phyloP scores from a whole-genome alignment of 768 basidiomycete species.

The Pleurotus giganteus region DNA sequence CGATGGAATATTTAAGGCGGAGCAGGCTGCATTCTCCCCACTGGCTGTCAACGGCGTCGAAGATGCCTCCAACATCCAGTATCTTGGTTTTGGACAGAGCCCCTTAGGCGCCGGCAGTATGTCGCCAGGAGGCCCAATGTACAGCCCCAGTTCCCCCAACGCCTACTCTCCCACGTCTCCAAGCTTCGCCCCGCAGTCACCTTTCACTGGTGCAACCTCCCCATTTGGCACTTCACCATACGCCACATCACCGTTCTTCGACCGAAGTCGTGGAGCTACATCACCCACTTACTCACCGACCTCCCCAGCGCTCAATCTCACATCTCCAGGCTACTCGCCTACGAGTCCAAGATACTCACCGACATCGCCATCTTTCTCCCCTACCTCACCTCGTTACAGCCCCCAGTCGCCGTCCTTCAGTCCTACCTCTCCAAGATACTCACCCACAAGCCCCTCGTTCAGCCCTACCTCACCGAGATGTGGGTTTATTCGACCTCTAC shows the following conservation, averaged over 20 bases:
- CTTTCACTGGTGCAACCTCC: conserved; percentile 79
- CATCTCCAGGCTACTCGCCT: conserved; percentile 82
- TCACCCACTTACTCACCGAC: conserved; percentile 90
- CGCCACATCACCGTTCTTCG: conserved; percentile 83
- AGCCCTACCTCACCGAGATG: conserved; percentile 92
- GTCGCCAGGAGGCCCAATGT: conserved; percentile 86
- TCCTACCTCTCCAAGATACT: conserved; percentile 87
- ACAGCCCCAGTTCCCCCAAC: conserved; percentile 90
- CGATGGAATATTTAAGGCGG: conserved; percentile 74
- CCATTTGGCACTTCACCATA: conserved; percentile 81
- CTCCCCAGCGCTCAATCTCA: conserved; percentile 77
- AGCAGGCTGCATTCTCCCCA: conserved; percentile 92
- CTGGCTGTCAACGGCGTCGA: conserved; percentile 85
- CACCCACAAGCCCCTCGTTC: conserved; percentile 88
- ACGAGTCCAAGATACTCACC: conserved; percentile 87
- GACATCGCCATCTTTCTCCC: conserved; percentile 82
- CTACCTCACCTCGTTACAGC: conserved; percentile 81
- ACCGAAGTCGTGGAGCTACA: conserved; percentile 55
- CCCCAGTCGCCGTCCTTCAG: conserved; percentile 90
- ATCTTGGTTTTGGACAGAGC: conserved; percentile 79
- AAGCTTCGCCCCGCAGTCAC: conserved; percentile 77
- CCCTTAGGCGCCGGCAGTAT: conserved; percentile 81
- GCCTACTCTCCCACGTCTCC: conserved; percentile 89
- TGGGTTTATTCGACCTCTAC: conserved; percentile 36
- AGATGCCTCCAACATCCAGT: conserved; percentile 71